Base-by-base conservation (phyloP, 352 stramenopile species). In the Phytophthora foliorum region DNA sequence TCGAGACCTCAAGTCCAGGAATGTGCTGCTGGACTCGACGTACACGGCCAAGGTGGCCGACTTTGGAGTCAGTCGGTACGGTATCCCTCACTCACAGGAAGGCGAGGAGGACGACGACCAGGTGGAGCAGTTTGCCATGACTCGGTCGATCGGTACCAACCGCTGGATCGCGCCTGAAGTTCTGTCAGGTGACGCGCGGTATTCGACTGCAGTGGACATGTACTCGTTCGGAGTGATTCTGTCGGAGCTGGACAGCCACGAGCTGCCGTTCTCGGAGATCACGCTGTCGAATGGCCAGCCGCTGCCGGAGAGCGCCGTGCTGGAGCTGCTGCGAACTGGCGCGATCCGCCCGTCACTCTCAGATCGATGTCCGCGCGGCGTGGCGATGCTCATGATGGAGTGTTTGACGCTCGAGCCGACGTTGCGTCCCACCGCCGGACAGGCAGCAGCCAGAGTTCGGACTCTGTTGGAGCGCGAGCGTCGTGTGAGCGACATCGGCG, bases 191-290 rank as follows among this genome's bases (percentile, higher is more conserved):
- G 67, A 89, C n/a, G 63, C 60, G 13, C 53, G 65, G 4, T 80
- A 81, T 49, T 82, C 71, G 1, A 67, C 77, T 16, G 75, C 81
- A 1, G 72, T 81, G 6, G 86, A 94, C 50, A 77, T 94, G 51
- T 94, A 93, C 63, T 80, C 86, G 44, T 91, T 94, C 29, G 86
- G 86, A 14, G 73, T 91, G 10, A 86, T 94, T 45, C 38, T 94
- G 6, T 81, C 74, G 6, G 86, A 94, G 69, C 63, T 94, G 4
- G 86, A 92, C 56, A 91, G 64, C 31, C 84, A 92, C 53, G 79
- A 91, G 52, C 62, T 86, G 11, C 86, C 86, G 4, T 94, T 91
- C 57, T 85, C 72, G 4, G 82, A 92, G 31, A 65, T 92, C 7
- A 81, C 75, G 19, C 50, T 86, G 0, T 89, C 82, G 11, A 90